Evolutionary conservation across 2,329 filamentous ascomycete genomes (phyloP), one percentile per base, ranked within the genome.

Genomic region (Aspergillus aculeatus): DNA sequence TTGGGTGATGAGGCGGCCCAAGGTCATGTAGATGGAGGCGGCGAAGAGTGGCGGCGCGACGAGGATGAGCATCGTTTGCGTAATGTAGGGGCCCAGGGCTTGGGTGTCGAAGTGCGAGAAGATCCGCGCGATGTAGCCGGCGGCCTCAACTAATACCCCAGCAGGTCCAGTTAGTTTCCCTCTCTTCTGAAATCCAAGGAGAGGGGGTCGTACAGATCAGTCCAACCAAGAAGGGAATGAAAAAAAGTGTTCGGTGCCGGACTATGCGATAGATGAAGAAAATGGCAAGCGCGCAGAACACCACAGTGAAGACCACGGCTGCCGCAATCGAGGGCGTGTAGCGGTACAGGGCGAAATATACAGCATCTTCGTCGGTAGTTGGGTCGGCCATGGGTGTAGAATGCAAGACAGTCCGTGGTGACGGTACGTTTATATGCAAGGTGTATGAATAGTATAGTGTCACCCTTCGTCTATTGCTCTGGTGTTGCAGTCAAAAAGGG

Each of bases 301-400:
- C 31, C 2, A 26, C 60, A 9, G 60, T 53, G 53, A 69, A 68
- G 10, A 68, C 58, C 2, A 51, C 61, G 1, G 67, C 65, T 2
- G 66, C 67, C 6, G 64, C 56, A 2, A 70, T 59, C 1, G 69
- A 71, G 12, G 71, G 71, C 1, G 66, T 64, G 50, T 73, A 73
- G 49, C 80, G 79, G 69, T 84, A 84, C 19, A 75, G 65, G 2
- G 9, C 50, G 16, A 53, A 58, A 12, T 26, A 11, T 6, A 10
- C 5, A n/a, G 16, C 38, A 44, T 44, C 2, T 19, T 44, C n/a
- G 1, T 44, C 38, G 19, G 14, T 12, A 44, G 2, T 6, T 16
- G 38, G 6, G 14, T 19, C 1, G 14, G 38, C 16, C 38, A 44
- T 44, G 16, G n/a, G 14, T 6, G 5, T 16, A 19, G 5, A n/a